Conservation (phyloP, 108 stramenopile genomes). For the Cyclostephanos tholiformis region DNA sequence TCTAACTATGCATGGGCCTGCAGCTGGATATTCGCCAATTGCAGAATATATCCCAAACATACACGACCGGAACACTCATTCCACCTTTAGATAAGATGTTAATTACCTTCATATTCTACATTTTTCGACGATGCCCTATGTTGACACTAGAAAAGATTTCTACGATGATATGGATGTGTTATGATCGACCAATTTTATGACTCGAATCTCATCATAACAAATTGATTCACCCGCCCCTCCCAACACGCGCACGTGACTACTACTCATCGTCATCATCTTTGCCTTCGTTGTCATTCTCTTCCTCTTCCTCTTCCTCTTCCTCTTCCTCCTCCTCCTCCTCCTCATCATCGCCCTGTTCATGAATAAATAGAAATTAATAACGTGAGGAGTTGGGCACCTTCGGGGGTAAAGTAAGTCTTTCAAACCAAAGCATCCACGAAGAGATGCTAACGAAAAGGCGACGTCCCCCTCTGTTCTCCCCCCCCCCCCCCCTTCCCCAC, state of each 20-base stretch:
- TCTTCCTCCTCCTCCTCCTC: slow-evolving; percentile 61
- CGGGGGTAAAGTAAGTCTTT: slow-evolving; percentile 4
- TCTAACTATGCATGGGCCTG: too few relatives aligned
- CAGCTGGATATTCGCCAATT: not conserved
- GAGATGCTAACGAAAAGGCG: not conserved
- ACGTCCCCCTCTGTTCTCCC: slow-evolving; percentile 16
- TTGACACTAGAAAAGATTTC: not conserved
- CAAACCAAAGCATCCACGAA: not conserved
- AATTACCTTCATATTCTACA: slow-evolving; percentile 5
- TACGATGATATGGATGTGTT: not conserved
- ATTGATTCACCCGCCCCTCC: not conserved
- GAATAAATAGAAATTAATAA: not conserved
- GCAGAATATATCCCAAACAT: not conserved
- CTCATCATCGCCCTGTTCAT: slow-evolving; percentile 42
- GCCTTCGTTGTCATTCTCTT: slow-evolving; percentile 25
- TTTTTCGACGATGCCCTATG: not conserved
- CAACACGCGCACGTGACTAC: not conserved
- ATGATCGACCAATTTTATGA: not conserved
- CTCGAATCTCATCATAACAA: not conserved
- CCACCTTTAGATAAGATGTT: slow-evolving; percentile 3
- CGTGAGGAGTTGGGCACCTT: not conserved
- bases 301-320: slow-evolving; percentile 20
- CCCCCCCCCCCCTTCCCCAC: slow-evolving; percentile 64
- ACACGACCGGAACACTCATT: slow-evolving; percentile 1
- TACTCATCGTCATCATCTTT: slow-evolving; percentile 26